These are phyloP conservation scores for Coccomyxa subellipsoidea DNA, from an alignment of 163 green algal species.

Conservation along the genomic window DNA sequence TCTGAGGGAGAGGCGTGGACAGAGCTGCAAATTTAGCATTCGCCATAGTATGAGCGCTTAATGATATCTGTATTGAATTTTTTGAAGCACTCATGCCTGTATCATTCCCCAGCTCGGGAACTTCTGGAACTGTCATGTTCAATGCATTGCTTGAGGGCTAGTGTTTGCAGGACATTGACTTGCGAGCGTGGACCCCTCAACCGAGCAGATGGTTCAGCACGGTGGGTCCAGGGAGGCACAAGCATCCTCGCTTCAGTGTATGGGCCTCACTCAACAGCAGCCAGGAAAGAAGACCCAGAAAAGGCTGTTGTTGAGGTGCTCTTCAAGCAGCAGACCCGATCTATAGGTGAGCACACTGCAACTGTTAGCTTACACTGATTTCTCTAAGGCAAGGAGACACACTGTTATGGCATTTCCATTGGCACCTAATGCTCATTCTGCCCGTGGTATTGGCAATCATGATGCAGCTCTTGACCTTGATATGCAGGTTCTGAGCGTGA, in stretches of 20 bases:
- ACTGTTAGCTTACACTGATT: background rate
- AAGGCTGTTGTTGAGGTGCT: constrained; percentile 56
- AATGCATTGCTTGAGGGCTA: background rate
- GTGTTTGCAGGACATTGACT: constrained; percentile 12
- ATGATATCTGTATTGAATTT: too few species aligned
- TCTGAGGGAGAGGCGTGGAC: background rate
- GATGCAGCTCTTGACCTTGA: background rate
- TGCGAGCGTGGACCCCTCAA: constrained; percentile 54
- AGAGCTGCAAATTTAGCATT: background rate
- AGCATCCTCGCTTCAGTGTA: constrained; percentile 65
- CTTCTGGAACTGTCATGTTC: background rate
- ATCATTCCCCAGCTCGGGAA: too few species aligned
- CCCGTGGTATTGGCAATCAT: background rate
- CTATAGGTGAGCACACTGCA: constrained; percentile 31
- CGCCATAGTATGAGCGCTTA: too few species aligned
- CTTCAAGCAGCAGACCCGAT: constrained; percentile 48
- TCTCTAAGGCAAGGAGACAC: too few species aligned
- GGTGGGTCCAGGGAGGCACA: constrained; percentile 57
- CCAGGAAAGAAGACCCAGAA: constrained; percentile 57
- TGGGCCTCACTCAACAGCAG: constrained; percentile 42
- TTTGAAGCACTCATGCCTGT: too few species aligned
- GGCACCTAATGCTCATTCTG: too few species aligned
- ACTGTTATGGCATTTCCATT: too few species aligned
- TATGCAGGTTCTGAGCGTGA: constrained; percentile 25
- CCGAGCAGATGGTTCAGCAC: constrained; percentile 64